Evolutionary conservation across 1,284 basidiomycete species (phyloP).

Genomic region (Cutaneotrichosporon cutaneum): DNA sequence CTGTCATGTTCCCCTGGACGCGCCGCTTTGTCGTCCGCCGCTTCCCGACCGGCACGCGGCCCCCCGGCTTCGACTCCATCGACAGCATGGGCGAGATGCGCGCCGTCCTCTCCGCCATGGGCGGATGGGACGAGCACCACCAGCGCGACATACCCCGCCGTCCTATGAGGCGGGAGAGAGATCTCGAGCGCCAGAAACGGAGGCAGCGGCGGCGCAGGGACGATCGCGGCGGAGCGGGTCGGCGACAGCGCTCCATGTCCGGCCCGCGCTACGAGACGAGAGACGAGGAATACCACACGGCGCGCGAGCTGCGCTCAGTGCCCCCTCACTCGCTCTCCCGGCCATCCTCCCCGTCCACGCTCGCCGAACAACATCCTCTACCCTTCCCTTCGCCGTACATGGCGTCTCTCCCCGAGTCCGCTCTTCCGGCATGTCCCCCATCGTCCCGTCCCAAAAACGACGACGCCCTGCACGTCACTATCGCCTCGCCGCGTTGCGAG

Average conservation of each 20-base stretch:
- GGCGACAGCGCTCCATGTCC: too few relatives aligned
- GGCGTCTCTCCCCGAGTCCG: background rate
- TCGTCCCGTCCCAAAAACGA: background rate
- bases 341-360: too few relatives aligned
- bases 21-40: conserved; percentile 1
- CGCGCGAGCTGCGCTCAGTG: too few relatives aligned
- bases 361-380: too few relatives aligned
- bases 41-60: background rate
- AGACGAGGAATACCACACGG: too few relatives aligned
- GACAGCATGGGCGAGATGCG: conserved; percentile 32
- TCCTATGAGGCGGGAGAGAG: too few relatives aligned
- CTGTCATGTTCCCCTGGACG: conserved; percentile 1
- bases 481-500: background rate
- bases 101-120: conserved; percentile 28
- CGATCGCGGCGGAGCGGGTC: too few relatives aligned
- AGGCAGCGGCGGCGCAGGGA: too few relatives aligned
- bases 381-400: too few relatives aligned
- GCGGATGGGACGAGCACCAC: conserved; percentile 29
- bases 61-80: conserved; percentile 6
- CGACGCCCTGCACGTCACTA: background rate
- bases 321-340: too few relatives aligned
- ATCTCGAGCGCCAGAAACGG: too few relatives aligned
- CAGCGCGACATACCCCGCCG: background rate
- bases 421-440: background rate
- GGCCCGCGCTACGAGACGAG: too few relatives aligned